A percentile compares a stretch with the other conserved stretches of the same genome.
Evolutionary conservation across 2,329 filamentous ascomycete species (phyloP).

Genomic region (Talaromyces sp.): DNA sequence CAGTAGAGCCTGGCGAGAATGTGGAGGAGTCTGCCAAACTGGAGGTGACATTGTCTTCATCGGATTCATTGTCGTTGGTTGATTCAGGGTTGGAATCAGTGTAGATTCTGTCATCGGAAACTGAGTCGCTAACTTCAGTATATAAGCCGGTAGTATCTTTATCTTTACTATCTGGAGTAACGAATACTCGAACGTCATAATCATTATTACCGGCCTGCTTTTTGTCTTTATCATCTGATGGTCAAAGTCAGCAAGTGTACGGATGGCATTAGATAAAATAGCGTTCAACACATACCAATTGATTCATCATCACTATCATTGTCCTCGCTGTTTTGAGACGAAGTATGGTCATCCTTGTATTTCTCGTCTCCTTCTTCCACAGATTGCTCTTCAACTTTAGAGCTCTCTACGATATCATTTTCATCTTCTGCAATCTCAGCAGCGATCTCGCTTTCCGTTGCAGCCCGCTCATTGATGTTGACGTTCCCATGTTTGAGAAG

Average conservation of each 20-base stretch:
- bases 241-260: not conserved
- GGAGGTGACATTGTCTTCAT: not conserved
- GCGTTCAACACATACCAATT: not conserved
- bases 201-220: not conserved
- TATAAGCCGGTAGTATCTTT: too few relatives aligned
- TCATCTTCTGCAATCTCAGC: not conserved
- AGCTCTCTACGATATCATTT: not conserved
- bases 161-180: not conserved
- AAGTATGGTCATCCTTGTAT: not conserved
- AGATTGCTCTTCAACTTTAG: not conserved
- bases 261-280: not conserved
- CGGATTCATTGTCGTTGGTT: not conserved
- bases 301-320: not conserved
- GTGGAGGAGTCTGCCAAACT: not conserved
- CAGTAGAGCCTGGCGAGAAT: not conserved
- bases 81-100: not conserved
- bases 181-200: not conserved
- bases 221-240: not conserved
- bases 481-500: not conserved
- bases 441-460: not conserved
- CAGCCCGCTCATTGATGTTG: not conserved
- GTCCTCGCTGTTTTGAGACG: not conserved
- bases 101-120: not conserved
- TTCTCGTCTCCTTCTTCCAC: not conserved
- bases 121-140: too few relatives aligned